Evolutionary conservation across 257 asterid species (phyloP), one percentile per base, ranked within the genome.

Genomic region (Ehretia macrophylla): DNA sequence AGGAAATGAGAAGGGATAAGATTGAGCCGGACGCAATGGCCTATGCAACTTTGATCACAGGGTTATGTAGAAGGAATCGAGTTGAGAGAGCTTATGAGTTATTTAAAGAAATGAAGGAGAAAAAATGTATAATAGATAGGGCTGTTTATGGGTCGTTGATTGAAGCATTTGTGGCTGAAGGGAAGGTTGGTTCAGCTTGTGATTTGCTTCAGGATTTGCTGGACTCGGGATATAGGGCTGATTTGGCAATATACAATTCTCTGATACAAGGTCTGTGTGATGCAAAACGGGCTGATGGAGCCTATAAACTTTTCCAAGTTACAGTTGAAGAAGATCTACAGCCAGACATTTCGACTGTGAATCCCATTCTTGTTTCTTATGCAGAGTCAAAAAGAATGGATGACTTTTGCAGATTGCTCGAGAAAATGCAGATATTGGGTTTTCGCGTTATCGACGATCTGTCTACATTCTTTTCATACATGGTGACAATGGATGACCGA

Each of bases 1-100:
- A 83, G 65, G 92, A 89, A 65, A 93, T 93, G 97, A 56, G 56
- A 38, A 76, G 55, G 74, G 99, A 93, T 63, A 69, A 74, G 16
- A 73, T 89, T 59, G 88, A 83, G 56, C 96, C 99, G 12, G 99
- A 93, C 75, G 90, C 66, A 58, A 86, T 93, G 93, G 96, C 97
- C 58, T 93, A 86, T 65, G 75, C 85, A 49, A 93, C 99, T 62
- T 68, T 88, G 53, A 66, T 93, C 27, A 75, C 77, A 54, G 99
- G 90, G 0, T 77, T 93, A 55, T 93, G 99, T 69, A 66, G 76
- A 71, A 80, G 68, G 37, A 76, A 72, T 56, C 75, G 54, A 27
- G 79, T 80, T 44, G 81, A 77, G 47, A 76, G 72, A 70, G 97
- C 86, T 48, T 81, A 76, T n/a, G 82, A 69, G 63, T 69, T 93